A percentile compares a stretch with the other conserved stretches of the same genome.
Conservation (phyloP, 2,329 filamentous ascomycete genomes). For the Cladosporium velox region DNA sequence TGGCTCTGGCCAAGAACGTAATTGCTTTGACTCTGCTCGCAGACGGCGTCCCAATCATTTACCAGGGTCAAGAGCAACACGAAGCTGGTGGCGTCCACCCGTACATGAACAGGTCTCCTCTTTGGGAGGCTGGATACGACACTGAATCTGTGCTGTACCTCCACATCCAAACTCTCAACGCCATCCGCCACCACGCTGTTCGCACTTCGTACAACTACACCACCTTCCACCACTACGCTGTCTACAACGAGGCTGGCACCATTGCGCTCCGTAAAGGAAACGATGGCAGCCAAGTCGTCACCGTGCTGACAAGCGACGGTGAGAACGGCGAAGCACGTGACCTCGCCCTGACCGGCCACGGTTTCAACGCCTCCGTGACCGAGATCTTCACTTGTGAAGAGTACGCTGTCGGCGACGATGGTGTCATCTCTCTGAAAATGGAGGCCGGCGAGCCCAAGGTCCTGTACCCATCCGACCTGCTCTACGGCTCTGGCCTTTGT, state of each 20-base stretch:
- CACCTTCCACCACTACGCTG: slow-evolving; percentile 44
- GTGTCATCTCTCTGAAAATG: slow-evolving; percentile 38
- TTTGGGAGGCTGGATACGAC: slow-evolving; percentile 44
- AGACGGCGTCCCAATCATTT: slow-evolving; percentile 48
- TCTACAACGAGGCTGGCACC: slow-evolving; percentile 48
- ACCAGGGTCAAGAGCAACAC: slow-evolving; percentile 47
- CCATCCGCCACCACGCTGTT: slow-evolving; percentile 47
- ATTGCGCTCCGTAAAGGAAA: slow-evolving; percentile 50
- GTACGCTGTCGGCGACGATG: slow-evolving; percentile 31
- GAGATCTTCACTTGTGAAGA: slow-evolving; percentile 40
- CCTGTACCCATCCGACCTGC: slow-evolving; percentile 33
- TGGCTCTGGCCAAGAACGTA: slow-evolving; percentile 42
- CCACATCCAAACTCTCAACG: slow-evolving; percentile 43
- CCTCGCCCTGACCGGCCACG: slow-evolving; percentile 40
- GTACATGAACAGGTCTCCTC: slow-evolving; percentile 41
- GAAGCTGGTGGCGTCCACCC: slow-evolving; percentile 37
- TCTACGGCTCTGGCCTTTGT: slow-evolving; percentile 33
- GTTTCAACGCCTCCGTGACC: slow-evolving; percentile 34
- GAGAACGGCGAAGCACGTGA: slow-evolving; percentile 34
- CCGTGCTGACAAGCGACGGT: slow-evolving; percentile 48
- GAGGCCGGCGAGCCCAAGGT: slow-evolving; percentile 39
- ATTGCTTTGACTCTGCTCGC: slow-evolving; percentile 42
- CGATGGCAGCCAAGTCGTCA: slow-evolving; percentile 44
- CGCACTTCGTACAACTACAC: slow-evolving; percentile 43
- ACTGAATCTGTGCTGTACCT: slow-evolving; percentile 44